Base-by-base conservation (phyloP, 495 filamentous ascomycete genomes). In the Rusavskia elegans region DNA sequence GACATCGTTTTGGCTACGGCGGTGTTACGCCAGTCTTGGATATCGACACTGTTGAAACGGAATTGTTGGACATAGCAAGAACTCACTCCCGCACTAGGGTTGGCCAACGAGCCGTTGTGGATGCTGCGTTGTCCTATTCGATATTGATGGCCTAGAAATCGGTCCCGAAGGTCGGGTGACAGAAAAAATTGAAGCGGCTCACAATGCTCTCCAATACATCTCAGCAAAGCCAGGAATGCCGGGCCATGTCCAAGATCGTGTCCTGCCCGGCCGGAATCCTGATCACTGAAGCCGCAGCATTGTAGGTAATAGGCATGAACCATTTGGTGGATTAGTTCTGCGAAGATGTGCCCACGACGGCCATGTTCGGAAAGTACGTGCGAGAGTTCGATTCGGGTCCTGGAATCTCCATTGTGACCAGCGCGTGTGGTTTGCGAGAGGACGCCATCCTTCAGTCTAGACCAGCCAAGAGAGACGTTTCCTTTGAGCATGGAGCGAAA, bases 251-350 rank as follows among this genome's bases (percentile, higher is more conserved):
- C 16, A 6, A 50, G 48, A 19, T 17, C 36, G 16, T 50, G 29
- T 13, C 48, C 48, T 7, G 45, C 13, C 5, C 27, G 29, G 30
- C 16, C 6, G 19, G 6, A 1, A 9, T 20, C 30, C 11, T 35
- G 14, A 21, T 50, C 30, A 27, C 29, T 19, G 36, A 3, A 37
- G 29, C 48, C 48, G 17, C 48, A 50, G 48, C 48, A 50, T 17
- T 50, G 36, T 5, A 50, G 23, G n/a, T 50, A 50, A 25, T 50
- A 50, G 11, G 48, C 48, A 29, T 50, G 48, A 25, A 50, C 20
- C 48, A 50, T 39, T 17, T 50, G 48, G 36, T 50, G 48, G 16
- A 50, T n/a, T 14, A 50, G n/a, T 7, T 20, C 36, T 9, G 48
- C 48, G 14, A 50, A n/a, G 23, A 50, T 39, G 10, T 50, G 10